Evolutionary conservation across 2,329 filamentous ascomycete genomes (phyloP).

Genomic region (Xylaria sp.): DNA sequence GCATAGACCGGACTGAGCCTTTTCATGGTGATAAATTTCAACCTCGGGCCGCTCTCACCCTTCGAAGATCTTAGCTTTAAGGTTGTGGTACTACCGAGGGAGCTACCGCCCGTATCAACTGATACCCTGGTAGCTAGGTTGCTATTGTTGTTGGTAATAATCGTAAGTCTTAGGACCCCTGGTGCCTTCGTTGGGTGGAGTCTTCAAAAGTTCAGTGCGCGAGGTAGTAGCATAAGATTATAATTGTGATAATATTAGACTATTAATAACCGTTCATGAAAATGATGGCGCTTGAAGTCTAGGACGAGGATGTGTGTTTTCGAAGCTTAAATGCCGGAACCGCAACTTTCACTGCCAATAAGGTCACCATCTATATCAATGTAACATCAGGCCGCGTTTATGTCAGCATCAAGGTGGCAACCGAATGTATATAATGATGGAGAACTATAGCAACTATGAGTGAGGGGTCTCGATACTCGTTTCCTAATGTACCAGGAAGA

Average conservation of each 20-base stretch:
- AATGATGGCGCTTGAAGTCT: conserved; percentile 49
- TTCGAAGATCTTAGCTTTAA: conserved; percentile 41
- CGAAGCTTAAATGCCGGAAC: conserved; percentile 40
- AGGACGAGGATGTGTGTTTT: conserved; percentile 55
- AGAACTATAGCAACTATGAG: conserved; percentile 53
- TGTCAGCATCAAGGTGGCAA: conserved; percentile 51
- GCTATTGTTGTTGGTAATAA: conserved; percentile 54
- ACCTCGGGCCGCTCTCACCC: conserved; percentile 26
- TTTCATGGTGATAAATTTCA: conserved; percentile 44
- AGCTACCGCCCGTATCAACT: conserved; percentile 42
- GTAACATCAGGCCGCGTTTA: conserved; percentile 50
- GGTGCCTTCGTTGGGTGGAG: conserved; percentile 50
- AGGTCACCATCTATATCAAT: conserved; percentile 51
- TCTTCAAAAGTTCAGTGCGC: conserved; percentile 52
- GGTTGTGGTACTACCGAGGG: conserved; percentile 36
- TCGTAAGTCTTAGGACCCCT: conserved; percentile 49
- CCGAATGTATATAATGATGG: conserved; percentile 55
- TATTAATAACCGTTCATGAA: conserved; percentile 48
- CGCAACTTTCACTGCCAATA: conserved; percentile 47
- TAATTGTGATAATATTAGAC: conserved; percentile 36
- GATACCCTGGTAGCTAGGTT: conserved; percentile 52
- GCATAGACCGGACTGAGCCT: conserved; percentile 49
- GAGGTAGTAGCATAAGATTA: conserved; percentile 50
- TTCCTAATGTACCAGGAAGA: conserved; percentile 42
- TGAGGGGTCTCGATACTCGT: conserved; percentile 59